These are phyloP conservation scores for Naematelia aurantialba DNA, from an alignment of 768 basidiomycete species.

Conservation along the genomic window DNA sequence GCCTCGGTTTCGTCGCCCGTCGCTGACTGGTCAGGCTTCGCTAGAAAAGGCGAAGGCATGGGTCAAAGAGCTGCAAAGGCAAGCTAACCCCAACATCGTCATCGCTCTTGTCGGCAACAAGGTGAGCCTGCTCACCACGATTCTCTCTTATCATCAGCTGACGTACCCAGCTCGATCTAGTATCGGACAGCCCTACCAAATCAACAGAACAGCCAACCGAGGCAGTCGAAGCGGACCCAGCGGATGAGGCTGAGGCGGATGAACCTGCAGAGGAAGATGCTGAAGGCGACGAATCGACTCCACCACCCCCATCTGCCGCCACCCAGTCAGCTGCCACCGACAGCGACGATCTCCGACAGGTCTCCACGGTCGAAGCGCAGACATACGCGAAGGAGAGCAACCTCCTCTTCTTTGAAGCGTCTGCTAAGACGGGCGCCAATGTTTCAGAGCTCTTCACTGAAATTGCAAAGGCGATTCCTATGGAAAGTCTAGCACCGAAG, in stretches of 20 bases:
- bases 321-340: constrained; percentile 6
- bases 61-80: constrained; percentile 98
- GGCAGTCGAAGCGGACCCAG: constrained; percentile 4
- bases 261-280: constrained; percentile 50
- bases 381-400: constrained; percentile 95
- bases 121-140: constrained; percentile 64
- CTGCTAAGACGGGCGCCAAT: constrained; percentile 72
- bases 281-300: constrained; percentile 17
- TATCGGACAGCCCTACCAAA: constrained; percentile 27
- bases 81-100: constrained; percentile 98
- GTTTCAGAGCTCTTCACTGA: constrained; percentile 96
- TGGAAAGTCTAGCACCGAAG: constrained; percentile 85
- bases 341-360: constrained; percentile 60
- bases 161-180: constrained; percentile 49
- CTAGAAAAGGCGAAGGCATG: constrained; percentile 99
- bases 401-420: constrained; percentile 93
- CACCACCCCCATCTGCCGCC: constrained; percentile 9
- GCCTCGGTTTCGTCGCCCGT: neutral
- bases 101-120: constrained; percentile 98
- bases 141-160: too few species aligned
- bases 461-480: constrained; percentile 86
- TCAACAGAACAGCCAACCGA: constrained; percentile 75
- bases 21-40: constrained; percentile 56
- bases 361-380: constrained; percentile 89
- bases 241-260: constrained; percentile 7